Conservation (phyloP, 352 stramenopile genomes). For the Phytophthora pini region DNA sequence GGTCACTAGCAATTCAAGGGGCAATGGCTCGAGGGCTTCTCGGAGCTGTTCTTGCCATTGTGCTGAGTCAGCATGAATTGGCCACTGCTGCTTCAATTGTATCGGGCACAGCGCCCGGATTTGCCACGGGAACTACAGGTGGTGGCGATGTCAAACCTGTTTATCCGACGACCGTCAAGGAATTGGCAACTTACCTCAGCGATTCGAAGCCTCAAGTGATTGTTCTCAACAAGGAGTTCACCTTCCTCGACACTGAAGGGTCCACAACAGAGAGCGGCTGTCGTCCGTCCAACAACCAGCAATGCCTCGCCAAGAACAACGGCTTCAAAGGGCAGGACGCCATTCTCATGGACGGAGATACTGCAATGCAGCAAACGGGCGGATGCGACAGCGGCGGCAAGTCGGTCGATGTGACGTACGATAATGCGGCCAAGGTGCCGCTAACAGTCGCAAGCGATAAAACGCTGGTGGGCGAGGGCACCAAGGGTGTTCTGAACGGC, state of each 20-base stretch:
- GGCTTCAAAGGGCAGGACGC: slow-evolving; percentile 48
- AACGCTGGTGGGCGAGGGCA: slow-evolving; percentile 35
- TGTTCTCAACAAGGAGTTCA: slow-evolving; percentile 36
- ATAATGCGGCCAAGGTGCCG: slow-evolving; percentile 22
- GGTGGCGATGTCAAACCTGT: slow-evolving; percentile 28
- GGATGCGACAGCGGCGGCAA: slow-evolving; percentile 27
- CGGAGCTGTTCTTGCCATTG: not conserved
- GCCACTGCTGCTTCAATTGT: slow-evolving; percentile 8
- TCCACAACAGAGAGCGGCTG: slow-evolving; percentile 33
- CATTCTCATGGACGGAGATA: slow-evolving; percentile 36
- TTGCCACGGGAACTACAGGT: slow-evolving; percentile 35
- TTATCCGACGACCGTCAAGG: slow-evolving; percentile 27
- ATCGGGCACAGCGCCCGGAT: slow-evolving; percentile 26
- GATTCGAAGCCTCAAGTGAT: slow-evolving; percentile 34
- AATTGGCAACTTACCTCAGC: slow-evolving; percentile 31
- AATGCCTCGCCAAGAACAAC: slow-evolving; percentile 49
- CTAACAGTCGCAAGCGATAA: slow-evolving; percentile 32
- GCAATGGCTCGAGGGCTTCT: slow-evolving; percentile 9
- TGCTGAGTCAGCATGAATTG: slow-evolving; percentile 10
- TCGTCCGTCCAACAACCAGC: slow-evolving; percentile 23
- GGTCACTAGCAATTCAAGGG: not conserved
- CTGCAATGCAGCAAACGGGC: slow-evolving; percentile 33
- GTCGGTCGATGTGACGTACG: slow-evolving; percentile 29
- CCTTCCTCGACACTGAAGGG: slow-evolving; percentile 32
- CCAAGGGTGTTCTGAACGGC: slow-evolving; percentile 35